phyloP scores from a whole-genome alignment of 2,329 filamentous ascomycete genomes.

The Clonostachys sp. region DNA sequence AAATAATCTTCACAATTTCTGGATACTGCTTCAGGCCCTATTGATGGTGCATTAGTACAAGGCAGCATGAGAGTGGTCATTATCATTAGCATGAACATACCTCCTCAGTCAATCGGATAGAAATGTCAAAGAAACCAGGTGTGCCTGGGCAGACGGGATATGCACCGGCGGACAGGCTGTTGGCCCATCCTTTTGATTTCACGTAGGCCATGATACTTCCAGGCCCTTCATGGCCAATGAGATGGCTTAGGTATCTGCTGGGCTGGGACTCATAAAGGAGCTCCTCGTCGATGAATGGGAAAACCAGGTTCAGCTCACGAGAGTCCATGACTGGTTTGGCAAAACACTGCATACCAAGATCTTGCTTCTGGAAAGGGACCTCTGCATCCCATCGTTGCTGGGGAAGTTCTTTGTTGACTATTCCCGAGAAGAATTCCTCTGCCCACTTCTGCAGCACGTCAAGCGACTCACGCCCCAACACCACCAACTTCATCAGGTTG shows the following conservation, averaged over 20 bases:
- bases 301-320: constrained; percentile 72
- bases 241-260: constrained; percentile 78
- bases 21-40: constrained; percentile 72
- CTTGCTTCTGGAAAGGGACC: constrained; percentile 40
- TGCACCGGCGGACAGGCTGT: constrained; percentile 72
- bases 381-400: constrained; percentile 50
- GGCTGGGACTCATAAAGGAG: constrained; percentile 74
- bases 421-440: constrained; percentile 72
- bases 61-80: no score
- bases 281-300: constrained; percentile 84
- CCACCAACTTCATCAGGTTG: constrained; percentile 88
- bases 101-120: constrained; percentile 78
- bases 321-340: constrained; percentile 91
- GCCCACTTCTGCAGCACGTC: constrained; percentile 84
- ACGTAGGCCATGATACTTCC: constrained; percentile 88
- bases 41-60: no score
- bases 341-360: constrained; percentile 67
- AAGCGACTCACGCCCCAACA: constrained; percentile 76
- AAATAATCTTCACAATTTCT: constrained; percentile 77
- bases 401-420: constrained; percentile 76
- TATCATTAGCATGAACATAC: constrained; percentile 28
- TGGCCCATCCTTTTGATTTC: constrained; percentile 88
- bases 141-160: constrained; percentile 72
- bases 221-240: constrained; percentile 89
- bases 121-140: constrained; percentile 74